Evolutionary conservation across 345 rosid genomes (phyloP), one percentile per base, ranked within the genome.

Genomic region (Lepidium aucheri): DNA sequence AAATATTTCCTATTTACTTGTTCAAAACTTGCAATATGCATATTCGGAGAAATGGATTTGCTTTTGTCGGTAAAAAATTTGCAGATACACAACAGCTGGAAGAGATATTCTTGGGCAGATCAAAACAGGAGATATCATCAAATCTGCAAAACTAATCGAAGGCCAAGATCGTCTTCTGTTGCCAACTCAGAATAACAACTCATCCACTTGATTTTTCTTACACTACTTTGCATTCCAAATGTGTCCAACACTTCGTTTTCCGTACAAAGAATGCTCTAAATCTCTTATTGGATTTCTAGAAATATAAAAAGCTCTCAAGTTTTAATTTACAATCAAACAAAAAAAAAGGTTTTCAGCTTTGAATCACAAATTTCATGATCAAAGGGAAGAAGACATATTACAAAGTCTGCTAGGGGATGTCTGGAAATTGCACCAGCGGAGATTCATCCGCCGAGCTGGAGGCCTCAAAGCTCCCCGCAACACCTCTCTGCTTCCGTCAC

Each of bases 51-150:
- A 17, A 60, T 8, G 18, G 51, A 14, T 6, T 33, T 49, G 14
- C 3, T 38, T 26, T 14, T 66, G 15, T 32, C 60, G 63, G 14
- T 74, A 0, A 8, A 47, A 50, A 16, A 3, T 17, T 41, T 65
- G 53, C 77, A 88, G 97, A 43, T 93, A 90, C 56, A 76, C 87
- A 45, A 86, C 90, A 12, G 50, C 73, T 22, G 96, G 97, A 52
- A 85, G 81, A 82, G 96, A 88, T 5, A 62, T 88, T 64, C 84
- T 93, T 62, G 78, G 87, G 8, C 91, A 93, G 86, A 85, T 93
- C 69, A 88, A 82, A 80, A 82, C 89, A 1, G 92, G 92, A 63
- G 96, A 88, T 68, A 41, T 86, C 44, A 90, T 93, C 67, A 80
- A 69, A 76, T 81, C 91, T 18, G 90, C 91, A 6, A 82, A 83